Percentiles rank a stretch among this genome's conserved stretches.
Conservation (phyloP, 2,329 filamentous ascomycete species). For the Aspergillus fijiensis region DNA sequence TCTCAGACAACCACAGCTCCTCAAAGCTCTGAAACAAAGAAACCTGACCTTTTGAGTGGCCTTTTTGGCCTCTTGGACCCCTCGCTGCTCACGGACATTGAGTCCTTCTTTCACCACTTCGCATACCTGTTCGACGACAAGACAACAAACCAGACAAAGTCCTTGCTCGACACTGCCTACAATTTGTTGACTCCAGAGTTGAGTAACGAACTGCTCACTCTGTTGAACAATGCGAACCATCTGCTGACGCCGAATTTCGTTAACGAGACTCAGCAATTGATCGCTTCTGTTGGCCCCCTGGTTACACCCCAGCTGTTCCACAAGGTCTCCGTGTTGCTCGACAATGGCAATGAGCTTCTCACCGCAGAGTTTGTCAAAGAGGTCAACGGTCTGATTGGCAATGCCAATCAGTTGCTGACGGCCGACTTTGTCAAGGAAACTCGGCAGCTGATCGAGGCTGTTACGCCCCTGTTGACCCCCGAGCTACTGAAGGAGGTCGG, state of each 20-base stretch:
- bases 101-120: constrained; percentile 37
- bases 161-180: constrained; percentile 25
- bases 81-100: constrained; percentile 30
- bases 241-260: constrained; percentile 22
- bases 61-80: constrained; percentile 29
- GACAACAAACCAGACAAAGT: constrained; percentile 32
- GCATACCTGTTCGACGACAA: constrained; percentile 34
- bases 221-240: constrained; percentile 19
- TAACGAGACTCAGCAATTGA: constrained; percentile 26
- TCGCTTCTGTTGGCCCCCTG: constrained; percentile 19
- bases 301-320: constrained; percentile 19
- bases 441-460: constrained; percentile 26
- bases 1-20: constrained; percentile 3
- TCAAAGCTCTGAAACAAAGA: constrained; percentile 18
- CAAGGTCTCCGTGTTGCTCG: constrained; percentile 16
- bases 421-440: constrained; percentile 28
- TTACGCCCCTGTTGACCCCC: constrained; percentile 27
- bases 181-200: constrained; percentile 26
- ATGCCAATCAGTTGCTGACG: constrained; percentile 29
- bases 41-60: constrained; percentile 37
- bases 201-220: constrained; percentile 25
- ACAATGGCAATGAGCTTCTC: constrained; percentile 23
- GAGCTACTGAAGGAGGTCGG: constrained; percentile 23
- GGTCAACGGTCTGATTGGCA: constrained; percentile 31
- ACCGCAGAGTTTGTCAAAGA: constrained; percentile 28